Conservation (phyloP, 2,329 filamentous ascomycete genomes). For the Aspergillus tubingensis region DNA sequence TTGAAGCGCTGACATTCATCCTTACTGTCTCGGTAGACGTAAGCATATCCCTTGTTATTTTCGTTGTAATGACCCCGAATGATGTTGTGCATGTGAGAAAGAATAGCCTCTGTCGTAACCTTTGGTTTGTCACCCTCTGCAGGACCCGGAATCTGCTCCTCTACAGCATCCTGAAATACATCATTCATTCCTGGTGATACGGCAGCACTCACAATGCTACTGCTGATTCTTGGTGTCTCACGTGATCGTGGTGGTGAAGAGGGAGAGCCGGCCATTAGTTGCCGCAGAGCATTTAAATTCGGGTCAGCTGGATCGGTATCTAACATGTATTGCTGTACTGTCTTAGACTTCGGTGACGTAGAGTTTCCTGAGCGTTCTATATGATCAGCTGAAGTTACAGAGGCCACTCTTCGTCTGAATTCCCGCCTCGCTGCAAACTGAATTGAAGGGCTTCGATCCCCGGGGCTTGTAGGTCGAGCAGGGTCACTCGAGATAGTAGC, state of each 20-base stretch:
- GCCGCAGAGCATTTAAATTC: neutral
- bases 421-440: neutral
- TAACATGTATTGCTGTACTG: neutral
- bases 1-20: slow-evolving; percentile 14
- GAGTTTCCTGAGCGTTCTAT: neutral
- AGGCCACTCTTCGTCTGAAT: neutral
- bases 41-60: slow-evolving; percentile 11
- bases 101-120: slow-evolving; percentile 8
- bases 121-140: neutral
- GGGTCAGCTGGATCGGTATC: neutral
- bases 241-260: neutral
- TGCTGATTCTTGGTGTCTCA: neutral
- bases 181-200: neutral
- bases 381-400: neutral
- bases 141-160: neutral
- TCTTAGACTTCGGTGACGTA: neutral
- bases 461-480: neutral
- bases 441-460: neutral
- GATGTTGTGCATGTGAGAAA: slow-evolving; percentile 6
- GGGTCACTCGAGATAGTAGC: neutral
- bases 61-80: slow-evolving; percentile 10
- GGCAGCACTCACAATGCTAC: neutral
- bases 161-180: neutral
- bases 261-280: neutral
- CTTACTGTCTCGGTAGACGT: slow-evolving; percentile 14